Evolutionary conservation across 108 stramenopile genomes (phyloP), one percentile per base, ranked within the genome.

Genomic region (Cyclotella cryptica): DNA sequence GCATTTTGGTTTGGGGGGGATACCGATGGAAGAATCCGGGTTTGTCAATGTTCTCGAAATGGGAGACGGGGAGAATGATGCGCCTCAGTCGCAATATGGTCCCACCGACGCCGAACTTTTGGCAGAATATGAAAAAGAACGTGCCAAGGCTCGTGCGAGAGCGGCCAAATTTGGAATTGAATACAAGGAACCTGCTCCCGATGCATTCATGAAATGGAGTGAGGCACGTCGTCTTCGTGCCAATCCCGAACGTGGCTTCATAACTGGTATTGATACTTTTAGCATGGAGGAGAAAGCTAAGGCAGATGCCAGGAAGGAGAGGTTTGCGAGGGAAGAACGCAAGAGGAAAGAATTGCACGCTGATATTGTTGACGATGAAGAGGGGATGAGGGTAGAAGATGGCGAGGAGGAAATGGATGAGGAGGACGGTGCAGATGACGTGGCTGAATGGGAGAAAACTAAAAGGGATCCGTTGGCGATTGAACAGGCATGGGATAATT

Each of bases 401-500:
- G 73, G 66, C 10, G 86, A 87, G 24, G 81, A 81, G 35, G 67
- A 74, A 17, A 68, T 69, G 66, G 74, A 69, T 21, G 72, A 85
- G n/a, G 84, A 81, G 1, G 82, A 83, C 19, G 74, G 27, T 14
- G 60, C 39, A 9, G 85, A 69, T 53, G 83, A 83, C 30, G 71
- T 72, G 0, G 75, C 70, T 40, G 74, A 84, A 66, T 80, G 79
- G 75, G 75, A 80, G 46, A 80, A 81, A 30, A 67, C 81, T 43
- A 80, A 83, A 55, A 74, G 49, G 29, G 80, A 81, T 80, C 84
- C 80, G 41, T 71, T 94, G 28, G 79, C 88, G 4, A 67, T 90
- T 40, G 75, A 79, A 55, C 86, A 92, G 72, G 90, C 90, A 13
- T 94, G 92, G 92, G 92, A 93, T 53, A 93, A 93, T 77, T 89